Conservation (phyloP, 140 eudicot genomes). For the Flaveria floridana region DNA sequence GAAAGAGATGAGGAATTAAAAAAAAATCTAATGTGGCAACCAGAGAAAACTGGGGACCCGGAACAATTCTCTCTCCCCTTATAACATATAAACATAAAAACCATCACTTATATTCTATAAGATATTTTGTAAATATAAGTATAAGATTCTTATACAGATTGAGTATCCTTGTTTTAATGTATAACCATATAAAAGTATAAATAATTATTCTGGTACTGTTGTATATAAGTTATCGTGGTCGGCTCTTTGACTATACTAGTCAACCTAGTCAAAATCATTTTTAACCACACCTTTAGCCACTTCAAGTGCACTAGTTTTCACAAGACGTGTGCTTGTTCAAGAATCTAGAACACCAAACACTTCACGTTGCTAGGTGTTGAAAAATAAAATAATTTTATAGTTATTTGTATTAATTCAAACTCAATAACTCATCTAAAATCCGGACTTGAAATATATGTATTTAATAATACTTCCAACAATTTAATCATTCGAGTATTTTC, state of each 20-base stretch:
- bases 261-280: neutral
- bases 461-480: too few species aligned
- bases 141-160: too few species aligned
- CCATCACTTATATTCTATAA: too few species aligned
- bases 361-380: neutral
- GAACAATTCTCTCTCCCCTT: too few species aligned
- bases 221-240: neutral
- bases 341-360: constrained; percentile 6
- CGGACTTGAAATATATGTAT: neutral
- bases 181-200: too few species aligned
- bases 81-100: too few species aligned
- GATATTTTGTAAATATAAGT: too few species aligned
- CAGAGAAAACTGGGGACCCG: too few species aligned
- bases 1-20: too few species aligned
- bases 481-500: neutral
- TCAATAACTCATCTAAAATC: neutral
- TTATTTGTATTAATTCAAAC: too few species aligned
- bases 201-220: neutral
- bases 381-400: neutral
- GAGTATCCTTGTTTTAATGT: too few species aligned
- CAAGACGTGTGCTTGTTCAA: neutral
- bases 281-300: constrained; percentile 1
- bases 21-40: too few species aligned
- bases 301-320: neutral
- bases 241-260: constrained; percentile 5